These are phyloP conservation scores for Leucosporidium yakuticum DNA, from an alignment of 768 basidiomycete species.

Conservation along the genomic window DNA sequence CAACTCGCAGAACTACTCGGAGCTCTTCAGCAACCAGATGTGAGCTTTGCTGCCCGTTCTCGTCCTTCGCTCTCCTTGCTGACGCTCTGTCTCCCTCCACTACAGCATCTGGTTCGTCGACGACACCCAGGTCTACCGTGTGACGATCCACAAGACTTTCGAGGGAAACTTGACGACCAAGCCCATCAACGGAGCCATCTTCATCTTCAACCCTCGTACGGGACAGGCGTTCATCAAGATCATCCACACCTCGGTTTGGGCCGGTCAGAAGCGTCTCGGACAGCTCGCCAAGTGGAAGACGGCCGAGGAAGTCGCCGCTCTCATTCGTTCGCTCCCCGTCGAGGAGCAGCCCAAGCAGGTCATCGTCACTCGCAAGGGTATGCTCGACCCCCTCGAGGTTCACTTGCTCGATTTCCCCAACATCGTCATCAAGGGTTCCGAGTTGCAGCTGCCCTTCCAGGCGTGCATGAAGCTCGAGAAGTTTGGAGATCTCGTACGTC, in stretches of 20 bases:
- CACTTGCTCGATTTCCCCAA: slow-evolving; percentile 99
- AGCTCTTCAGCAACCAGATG: slow-evolving; percentile 70
- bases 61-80: neutral
- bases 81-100: neutral
- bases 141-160: slow-evolving; percentile 98
- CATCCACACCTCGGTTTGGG: slow-evolving; percentile 99
- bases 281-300: slow-evolving; percentile 99
- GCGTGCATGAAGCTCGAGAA: slow-evolving; percentile 99
- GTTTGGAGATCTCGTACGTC: slow-evolving; percentile 93
- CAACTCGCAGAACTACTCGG: slow-evolving; percentile 70
- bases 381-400: slow-evolving; percentile 89
- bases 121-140: slow-evolving; percentile 99
- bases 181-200: slow-evolving; percentile 96
- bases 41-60: slow-evolving; percentile 57
- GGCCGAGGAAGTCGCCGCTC: slow-evolving; percentile 97
- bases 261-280: slow-evolving; percentile 98
- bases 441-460: slow-evolving; percentile 97
- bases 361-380: slow-evolving; percentile 98
- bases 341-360: slow-evolving; percentile 99
- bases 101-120: slow-evolving; percentile 78
- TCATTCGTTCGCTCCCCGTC: slow-evolving; percentile 95
- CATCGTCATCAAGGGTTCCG: slow-evolving; percentile 99
- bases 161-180: slow-evolving; percentile 99
- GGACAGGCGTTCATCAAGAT: slow-evolving; percentile 98
- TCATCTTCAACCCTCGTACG: slow-evolving; percentile 98